Conservation (phyloP, 2,329 filamentous ascomycete species). For the Helminthosporium solani region DNA sequence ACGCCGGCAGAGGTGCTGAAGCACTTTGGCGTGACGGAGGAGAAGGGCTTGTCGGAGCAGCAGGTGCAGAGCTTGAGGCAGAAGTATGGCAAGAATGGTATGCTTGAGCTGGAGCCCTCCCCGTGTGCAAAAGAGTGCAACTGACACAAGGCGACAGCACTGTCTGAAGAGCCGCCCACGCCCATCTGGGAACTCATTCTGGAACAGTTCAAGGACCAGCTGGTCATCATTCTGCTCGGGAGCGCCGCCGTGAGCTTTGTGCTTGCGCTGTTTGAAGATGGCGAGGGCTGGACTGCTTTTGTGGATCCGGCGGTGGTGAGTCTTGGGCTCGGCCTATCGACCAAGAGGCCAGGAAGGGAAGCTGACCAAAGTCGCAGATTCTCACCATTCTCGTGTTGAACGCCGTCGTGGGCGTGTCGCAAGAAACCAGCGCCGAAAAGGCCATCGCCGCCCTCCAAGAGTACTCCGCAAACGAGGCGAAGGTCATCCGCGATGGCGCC, state of each 20-base stretch:
- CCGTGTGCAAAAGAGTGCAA: background rate
- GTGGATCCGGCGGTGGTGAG: conserved; percentile 92
- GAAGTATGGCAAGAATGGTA: conserved; percentile 59
- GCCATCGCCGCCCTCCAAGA: conserved; percentile 97
- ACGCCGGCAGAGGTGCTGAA: conserved; percentile 53
- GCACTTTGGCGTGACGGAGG: conserved; percentile 55
- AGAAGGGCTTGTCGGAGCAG: conserved; percentile 51
- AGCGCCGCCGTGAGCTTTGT: conserved; percentile 93
- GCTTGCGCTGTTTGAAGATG: conserved; percentile 87
- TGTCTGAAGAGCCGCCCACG: conserved; percentile 89
- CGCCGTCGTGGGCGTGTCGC: conserved; percentile 93
- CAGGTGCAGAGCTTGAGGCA: conserved; percentile 50
- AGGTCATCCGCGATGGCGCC: conserved; percentile 82
- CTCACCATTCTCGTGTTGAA: conserved; percentile 96
- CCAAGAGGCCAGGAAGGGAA: background rate
- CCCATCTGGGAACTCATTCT: conserved; percentile 95
- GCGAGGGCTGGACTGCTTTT: conserved; percentile 93
- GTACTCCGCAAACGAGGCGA: conserved; percentile 98
- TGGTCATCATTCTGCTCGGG: conserved; percentile 90
- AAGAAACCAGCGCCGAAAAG: conserved; percentile 98
- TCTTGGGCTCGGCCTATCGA: conserved; percentile 23
- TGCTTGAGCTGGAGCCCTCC: conserved; percentile 12
- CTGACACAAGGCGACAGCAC: conserved; percentile 49
- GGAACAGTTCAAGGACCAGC: conserved; percentile 98
- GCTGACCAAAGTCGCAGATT: conserved; percentile 60